phyloP scores from a whole-genome alignment of 768 basidiomycete genomes.

The Gloeostereum incarnatum region DNA sequence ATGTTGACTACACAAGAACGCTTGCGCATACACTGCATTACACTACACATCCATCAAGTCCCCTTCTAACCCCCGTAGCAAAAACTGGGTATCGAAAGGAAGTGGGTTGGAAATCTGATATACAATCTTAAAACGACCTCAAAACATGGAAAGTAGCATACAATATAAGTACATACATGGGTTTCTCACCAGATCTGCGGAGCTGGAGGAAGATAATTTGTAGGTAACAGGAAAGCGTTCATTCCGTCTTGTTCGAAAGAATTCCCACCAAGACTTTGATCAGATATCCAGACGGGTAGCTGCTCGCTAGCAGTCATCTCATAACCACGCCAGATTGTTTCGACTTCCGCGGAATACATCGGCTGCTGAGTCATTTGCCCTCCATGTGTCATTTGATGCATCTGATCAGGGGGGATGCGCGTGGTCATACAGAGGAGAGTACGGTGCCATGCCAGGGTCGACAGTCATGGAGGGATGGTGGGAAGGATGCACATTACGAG shows the following conservation, averaged over 20 bases:
- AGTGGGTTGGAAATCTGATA: too few species aligned
- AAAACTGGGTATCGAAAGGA: too few species aligned
- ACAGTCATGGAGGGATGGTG: slow-evolving; percentile 35
- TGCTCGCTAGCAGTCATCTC: slow-evolving; percentile 66
- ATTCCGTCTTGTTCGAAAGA: slow-evolving; percentile 76
- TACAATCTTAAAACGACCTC: too few species aligned
- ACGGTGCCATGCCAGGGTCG: slow-evolving; percentile 39
- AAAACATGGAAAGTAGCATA: slow-evolving; percentile 3
- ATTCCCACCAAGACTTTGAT: slow-evolving; percentile 70
- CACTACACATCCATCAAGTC: too few species aligned
- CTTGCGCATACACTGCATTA: too few species aligned
- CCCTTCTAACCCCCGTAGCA: too few species aligned
- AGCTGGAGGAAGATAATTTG: slow-evolving; percentile 61
- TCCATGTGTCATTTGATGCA: too few species aligned
- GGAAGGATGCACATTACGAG: slow-evolving; percentile 49
- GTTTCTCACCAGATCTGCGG: slow-evolving; percentile 79
- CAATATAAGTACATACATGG: too few species aligned
- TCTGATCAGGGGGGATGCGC: slow-evolving; percentile 11
- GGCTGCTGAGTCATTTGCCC: slow-evolving; percentile 11
- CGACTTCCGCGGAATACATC: slow-evolving; percentile 35
- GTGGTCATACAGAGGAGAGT: slow-evolving; percentile 50
- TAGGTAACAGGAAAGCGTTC: slow-evolving; percentile 75
- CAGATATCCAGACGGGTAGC: slow-evolving; percentile 80
- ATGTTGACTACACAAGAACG: too few species aligned
- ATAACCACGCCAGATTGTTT: slow-evolving; percentile 70